Evolutionary conservation across 768 basidiomycete species (phyloP).

Genomic region (Pisolithus microcarpus): DNA sequence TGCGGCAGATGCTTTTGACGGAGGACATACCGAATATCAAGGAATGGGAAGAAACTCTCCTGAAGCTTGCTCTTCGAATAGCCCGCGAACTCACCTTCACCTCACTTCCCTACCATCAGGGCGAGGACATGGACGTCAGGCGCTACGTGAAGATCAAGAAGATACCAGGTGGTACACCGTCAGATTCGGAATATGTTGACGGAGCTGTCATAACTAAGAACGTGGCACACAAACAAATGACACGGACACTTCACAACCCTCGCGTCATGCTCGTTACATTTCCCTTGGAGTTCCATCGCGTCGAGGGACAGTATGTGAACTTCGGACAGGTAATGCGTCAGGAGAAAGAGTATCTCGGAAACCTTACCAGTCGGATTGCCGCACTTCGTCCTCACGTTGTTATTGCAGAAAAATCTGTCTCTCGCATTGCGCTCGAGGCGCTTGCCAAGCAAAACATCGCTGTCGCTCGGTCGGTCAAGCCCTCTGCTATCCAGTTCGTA

Average conservation of each 20-base stretch:
- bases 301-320: constrained; percentile 88
- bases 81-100: constrained; percentile 82
- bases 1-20: constrained; percentile 81
- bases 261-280: constrained; percentile 96
- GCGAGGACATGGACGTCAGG: constrained; percentile 91
- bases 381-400: constrained; percentile 88
- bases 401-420: constrained; percentile 86
- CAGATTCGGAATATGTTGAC: constrained; percentile 93
- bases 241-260: constrained; percentile 72
- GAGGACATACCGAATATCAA: constrained; percentile 75
- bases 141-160: constrained; percentile 98
- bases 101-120: constrained; percentile 60
- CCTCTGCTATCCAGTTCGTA: constrained; percentile 78
- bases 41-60: constrained; percentile 85
- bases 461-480: constrained; percentile 85
- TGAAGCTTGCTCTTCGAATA: constrained; percentile 77
- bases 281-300: constrained; percentile 87
- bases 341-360: constrained; percentile 88
- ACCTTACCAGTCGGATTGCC: constrained; percentile 83
- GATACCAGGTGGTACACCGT: constrained; percentile 87
- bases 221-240: constrained; percentile 93
- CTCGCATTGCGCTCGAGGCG: constrained; percentile 81
- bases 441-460: constrained; percentile 81
- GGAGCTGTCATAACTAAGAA: constrained; percentile 98
- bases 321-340: constrained; percentile 88